These are phyloP conservation scores for Aureobasidium melanogenum DNA, from an alignment of 2,329 filamentous ascomycete genomes.

Conservation along the genomic window DNA sequence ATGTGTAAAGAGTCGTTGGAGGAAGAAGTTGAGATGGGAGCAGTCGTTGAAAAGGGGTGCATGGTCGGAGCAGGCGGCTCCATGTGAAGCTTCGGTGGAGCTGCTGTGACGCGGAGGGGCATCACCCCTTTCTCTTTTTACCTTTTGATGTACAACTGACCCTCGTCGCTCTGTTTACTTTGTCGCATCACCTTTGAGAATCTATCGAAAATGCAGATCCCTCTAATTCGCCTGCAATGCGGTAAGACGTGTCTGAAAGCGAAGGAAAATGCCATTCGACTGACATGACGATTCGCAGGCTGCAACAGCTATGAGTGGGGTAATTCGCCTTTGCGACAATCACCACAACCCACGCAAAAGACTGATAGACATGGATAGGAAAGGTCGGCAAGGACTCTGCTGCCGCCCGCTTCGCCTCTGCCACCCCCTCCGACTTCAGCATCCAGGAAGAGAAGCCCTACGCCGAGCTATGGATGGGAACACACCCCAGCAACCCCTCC, in stretches of 20 bases:
- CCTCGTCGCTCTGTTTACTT: neutral
- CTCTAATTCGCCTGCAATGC: slow-evolving; percentile 76
- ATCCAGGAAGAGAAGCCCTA: slow-evolving; percentile 87
- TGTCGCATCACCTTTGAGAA: neutral
- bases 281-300: slow-evolving; percentile 43
- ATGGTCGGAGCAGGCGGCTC: neutral
- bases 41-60: neutral
- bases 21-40: neutral
- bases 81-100: neutral
- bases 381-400: slow-evolving; percentile 83
- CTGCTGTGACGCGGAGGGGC: neutral
- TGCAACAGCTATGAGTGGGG: slow-evolving; percentile 99
- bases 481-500: slow-evolving; percentile 90
- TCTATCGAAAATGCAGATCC: slow-evolving; percentile 55
- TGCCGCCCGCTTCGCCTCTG: slow-evolving; percentile 80
- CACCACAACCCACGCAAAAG: neutral
- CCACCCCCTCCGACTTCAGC: slow-evolving; percentile 67
- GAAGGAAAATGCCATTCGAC: neutral
- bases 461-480: slow-evolving; percentile 99
- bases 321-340: slow-evolving; percentile 27
- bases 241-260: slow-evolving; percentile 39
- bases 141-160: neutral
- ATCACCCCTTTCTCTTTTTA: neutral
- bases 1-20: neutral
- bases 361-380: slow-evolving; percentile 40